Conservation (phyloP, 2,329 filamentous ascomycete species). For the Claviceps fusiformis region DNA sequence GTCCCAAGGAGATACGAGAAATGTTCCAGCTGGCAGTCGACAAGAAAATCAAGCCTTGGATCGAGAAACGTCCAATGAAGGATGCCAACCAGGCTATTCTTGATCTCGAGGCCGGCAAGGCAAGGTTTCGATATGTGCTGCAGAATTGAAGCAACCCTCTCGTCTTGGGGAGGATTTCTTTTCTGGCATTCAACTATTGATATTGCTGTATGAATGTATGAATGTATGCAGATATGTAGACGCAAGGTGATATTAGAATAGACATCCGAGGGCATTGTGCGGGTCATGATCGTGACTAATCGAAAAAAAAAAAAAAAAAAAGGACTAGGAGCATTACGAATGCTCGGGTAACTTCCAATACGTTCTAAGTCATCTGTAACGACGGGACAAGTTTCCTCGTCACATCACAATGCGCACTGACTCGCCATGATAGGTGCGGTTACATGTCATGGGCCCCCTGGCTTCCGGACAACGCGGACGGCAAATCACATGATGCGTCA, state of each 20-base stretch:
- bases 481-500: not conserved
- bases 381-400: not conserved
- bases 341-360: not conserved
- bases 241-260: not conserved
- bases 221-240: not conserved
- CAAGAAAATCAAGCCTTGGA: constrained; percentile 41
- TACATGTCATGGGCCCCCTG: too few species aligned
- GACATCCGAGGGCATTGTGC: not conserved
- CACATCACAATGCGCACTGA: not conserved
- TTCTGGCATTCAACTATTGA: too few species aligned
- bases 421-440: too few species aligned
- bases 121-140: constrained; percentile 33
- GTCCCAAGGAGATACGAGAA: constrained; percentile 41
- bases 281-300: not conserved
- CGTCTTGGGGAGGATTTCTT: too few species aligned
- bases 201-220: too few species aligned
- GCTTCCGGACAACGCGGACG: not conserved
- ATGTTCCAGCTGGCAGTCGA: constrained; percentile 45
- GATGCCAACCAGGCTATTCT: constrained; percentile 42
- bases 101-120: constrained; percentile 41
- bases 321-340: too few species aligned
- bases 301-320: not conserved
- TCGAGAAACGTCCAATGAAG: constrained; percentile 40
- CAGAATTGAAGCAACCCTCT: constrained; percentile 19
- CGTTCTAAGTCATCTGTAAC: not conserved